Evolutionary conservation across 2,329 filamentous ascomycete genomes (phyloP), one percentile per base, ranked within the genome.

Genomic region (Trichoderma citrinoviride): DNA sequence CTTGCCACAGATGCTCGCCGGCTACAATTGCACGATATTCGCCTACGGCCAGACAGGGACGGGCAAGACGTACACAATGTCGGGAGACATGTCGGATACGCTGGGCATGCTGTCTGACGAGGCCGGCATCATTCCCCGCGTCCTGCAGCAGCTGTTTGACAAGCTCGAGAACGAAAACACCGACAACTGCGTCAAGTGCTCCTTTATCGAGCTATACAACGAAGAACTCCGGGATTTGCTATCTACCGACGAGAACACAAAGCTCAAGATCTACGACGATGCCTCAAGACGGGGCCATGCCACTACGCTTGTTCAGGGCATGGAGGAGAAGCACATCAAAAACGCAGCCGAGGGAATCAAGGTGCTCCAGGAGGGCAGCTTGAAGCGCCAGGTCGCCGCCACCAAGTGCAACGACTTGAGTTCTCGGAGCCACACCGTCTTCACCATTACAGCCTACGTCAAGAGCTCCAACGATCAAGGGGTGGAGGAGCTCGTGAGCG

Each of bases 361-460:
- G 77, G 84, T 97, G 67, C 85, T 99, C 52, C 92, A 95, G 71
- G 85, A 90, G 68, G 96, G 95, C 67, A 97, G 93, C 76, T 84
- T 95, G 78, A 96, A 93, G 77, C 90, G 95, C 56, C 95, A 99
- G 77, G 95, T 99, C n/a, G 96, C 95, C 6, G 93, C 96, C 4
- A 99, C 95, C n/a, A 98, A 98, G 78, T 99, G 95, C 85, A 99
- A 99, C 76, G 95, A 99, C 72, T 86, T 98, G 63, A 97, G 93
- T 78, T 97, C 93, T 71, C 88, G 95, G 76, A 97, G 93, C 80
- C 96, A 99, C 74, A 99, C 95, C 0, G 90, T 99, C 23, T 99
- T 99, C 74, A 98, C 95, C 7, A 91, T 99, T 66, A 97, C 94
- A 0, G 91, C 93, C 0, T 92, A 93, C 73, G 89, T 93, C 72